Evolutionary conservation across 2,329 filamentous ascomycete species (phyloP), one percentile per base, ranked within the genome.

Genomic region (Cladosporium sp.): DNA sequence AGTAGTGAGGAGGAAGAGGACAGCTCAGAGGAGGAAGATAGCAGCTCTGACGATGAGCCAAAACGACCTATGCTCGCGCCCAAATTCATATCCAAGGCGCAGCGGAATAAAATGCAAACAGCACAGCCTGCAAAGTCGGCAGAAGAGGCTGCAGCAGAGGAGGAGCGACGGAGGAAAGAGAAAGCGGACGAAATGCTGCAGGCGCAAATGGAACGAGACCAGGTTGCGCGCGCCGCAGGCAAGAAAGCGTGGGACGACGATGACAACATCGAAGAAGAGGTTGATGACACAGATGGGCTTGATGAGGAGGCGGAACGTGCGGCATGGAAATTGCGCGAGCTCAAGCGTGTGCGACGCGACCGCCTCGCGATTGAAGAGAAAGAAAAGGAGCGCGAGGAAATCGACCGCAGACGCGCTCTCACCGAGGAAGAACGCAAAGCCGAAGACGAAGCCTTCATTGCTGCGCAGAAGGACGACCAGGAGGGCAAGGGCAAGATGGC

Each of bases 281-380:
- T 98, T 23, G 92, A 98, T 78, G 95, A 97, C 73, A 91, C 89
- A 2, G 95, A 99, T 76, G 92, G 88, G 40, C 73, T 93, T 3
- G 93, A 98, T 76, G 91, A 92, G 0, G 93, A 91, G 68, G 93
- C 92, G 8, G 95, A 99, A 78, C 87, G 90, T 68, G 93, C 93
- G 7, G 93, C 93, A 0, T 99, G 95, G 94, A 95, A 94, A 76
- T 84, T 99, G 59, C 89, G 95, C 58, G 95, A 99, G 80, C 84
- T 99, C 50, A 90, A 89, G 78, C 90, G 95, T 10, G 88, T 98
- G 70, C 93, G 94, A 80, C 88, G 95, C 60, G 91, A 95, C 72
- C 88, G 95, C 29, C 89, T 93, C 72, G 88, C 88, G 1, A 93
- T 99, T 72, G 92, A 97, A 76, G 86, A 85, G 69, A 87, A 88